Evolutionary conservation across 1,139 yeast species (phyloP), one percentile per base, ranked within the genome.

Genomic region (Debaryomycetaceae sp.): DNA sequence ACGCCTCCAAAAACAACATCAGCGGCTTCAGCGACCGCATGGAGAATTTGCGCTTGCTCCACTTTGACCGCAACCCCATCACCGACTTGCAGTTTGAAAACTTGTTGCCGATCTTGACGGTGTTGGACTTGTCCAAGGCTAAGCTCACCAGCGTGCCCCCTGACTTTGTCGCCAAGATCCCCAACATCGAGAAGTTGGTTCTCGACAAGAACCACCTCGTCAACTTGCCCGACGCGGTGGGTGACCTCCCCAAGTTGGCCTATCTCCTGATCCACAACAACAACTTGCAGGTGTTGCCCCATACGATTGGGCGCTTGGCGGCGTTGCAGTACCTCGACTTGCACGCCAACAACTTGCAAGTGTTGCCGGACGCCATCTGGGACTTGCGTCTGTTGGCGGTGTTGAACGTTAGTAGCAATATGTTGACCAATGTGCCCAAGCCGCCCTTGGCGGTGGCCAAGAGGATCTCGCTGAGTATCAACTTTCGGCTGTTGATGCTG

Each of bases 181-280:
- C 83, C 0, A 74, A 76, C 39, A 64, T 88, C 33, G 95, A 85
- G 48, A 82, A 77, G 39, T 60, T 91, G 41, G 78, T 78, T 15
- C 59, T 91, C 40, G 94, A 86, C 54, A 79, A 82, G 45, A 91
- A 91, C 49, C 95, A 84, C 51, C 67, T 91, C 47, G 84, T 83
- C 4, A 70, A 76, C 16, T 56, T 91, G 16, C 96, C 98, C 0
- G 65, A 71, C 3, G 82, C 80, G 35, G 68, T 93, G 18, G 78
- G 83, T 1, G 49, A 58, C 3, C 66, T 91, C 44, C 59, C 63
- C 17, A 75, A 68, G 36, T 61, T 91, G 44, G 71, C 76, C 3
- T 75, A 75, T 39, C 61, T 91, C 27, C 83, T 95, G 4, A 67
- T 82, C 4, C 80, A 75, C 35, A 78, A 80, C 31, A 93, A 93